Evolutionary conservation across 2,329 filamentous ascomycete species (phyloP), one percentile per base, ranked within the genome.

Genomic region (Cordyceps militaris): DNA sequence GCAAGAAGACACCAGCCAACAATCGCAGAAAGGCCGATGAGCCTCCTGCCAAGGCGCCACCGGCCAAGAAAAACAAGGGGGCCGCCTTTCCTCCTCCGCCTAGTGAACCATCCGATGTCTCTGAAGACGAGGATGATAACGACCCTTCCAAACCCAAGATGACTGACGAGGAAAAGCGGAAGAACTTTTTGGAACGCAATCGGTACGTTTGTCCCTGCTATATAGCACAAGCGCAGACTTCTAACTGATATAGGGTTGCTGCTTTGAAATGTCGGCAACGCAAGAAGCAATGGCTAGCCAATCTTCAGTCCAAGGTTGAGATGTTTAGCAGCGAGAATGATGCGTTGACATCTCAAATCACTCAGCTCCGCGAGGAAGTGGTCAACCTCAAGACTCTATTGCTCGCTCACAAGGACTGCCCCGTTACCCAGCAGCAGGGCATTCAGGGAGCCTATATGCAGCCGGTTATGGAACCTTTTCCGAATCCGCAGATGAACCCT

Each of bases 281-380:
- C 21, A 99, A 99, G 80, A 99, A 99, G 80, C 94, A 97, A 70
- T 99, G 94, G 94, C 82, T 97, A 59, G 89, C 89, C 32, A 97
- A 96, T 65, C 80, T 99, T 1, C 94, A 99, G 71, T 84, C 84
- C 57, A 97, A 97, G 73, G 93, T 97, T 16, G 94, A 99, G 71
- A 80, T 96, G 63, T 97, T 91, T 68, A 92, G 88, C 62, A 87
- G 81, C 1, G 94, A 99, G 73, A 97, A 97, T 62, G 94, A 99
- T 67, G 85, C 85, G 1, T 79, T 99, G 34, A 89, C 87, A 19
- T 80, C 86, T 3, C 93, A 94, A 62, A 91, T 97, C 59, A 87
- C 87, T 1, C 85, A 89, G 64, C 76, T 97, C 6, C 83, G 91
- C 28, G 93, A 97, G 68, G 94, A 99, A 69, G 89, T 97, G 60